phyloP scores from a whole-genome alignment of 2,329 filamentous ascomycete genomes.

The Ceratocystis albifundus region DNA sequence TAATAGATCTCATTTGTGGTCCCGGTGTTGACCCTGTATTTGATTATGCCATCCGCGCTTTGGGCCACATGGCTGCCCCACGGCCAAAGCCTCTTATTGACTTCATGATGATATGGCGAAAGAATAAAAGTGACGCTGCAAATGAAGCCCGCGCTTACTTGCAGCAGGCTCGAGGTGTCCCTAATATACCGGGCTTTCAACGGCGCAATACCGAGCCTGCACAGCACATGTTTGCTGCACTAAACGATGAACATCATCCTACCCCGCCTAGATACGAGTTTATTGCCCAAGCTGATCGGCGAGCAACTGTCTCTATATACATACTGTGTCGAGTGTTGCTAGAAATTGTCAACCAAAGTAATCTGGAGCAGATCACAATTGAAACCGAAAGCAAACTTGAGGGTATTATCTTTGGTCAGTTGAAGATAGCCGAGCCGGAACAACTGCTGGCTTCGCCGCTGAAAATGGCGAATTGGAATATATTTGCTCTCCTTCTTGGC shows the following conservation, averaged over 20 bases:
- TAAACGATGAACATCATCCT: slow-evolving; percentile 38
- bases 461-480: slow-evolving; percentile 87
- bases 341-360: slow-evolving; percentile 87
- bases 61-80: slow-evolving; percentile 87
- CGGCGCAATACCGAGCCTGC: slow-evolving; percentile 64
- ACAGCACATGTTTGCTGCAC: slow-evolving; percentile 31
- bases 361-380: slow-evolving; percentile 63
- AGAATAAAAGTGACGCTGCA: slow-evolving; percentile 84
- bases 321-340: slow-evolving; percentile 87
- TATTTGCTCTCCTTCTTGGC: slow-evolving; percentile 87
- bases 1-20: slow-evolving; percentile 82
- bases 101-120: slow-evolving; percentile 96
- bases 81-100: slow-evolving; percentile 94
- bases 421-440: slow-evolving; percentile 78
- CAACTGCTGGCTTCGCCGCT: slow-evolving; percentile 65
- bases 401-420: slow-evolving; percentile 90
- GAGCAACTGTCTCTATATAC: slow-evolving; percentile 90
- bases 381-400: slow-evolving; percentile 94
- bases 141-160: slow-evolving; percentile 52
- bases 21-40: slow-evolving; percentile 78
- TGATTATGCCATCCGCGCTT: slow-evolving; percentile 83
- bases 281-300: slow-evolving; percentile 69
- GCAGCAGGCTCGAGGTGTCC: slow-evolving; percentile 39
- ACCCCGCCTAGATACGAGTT: slow-evolving; percentile 38
- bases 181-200: slow-evolving; percentile 42